Base-by-base conservation (phyloP, 441 rosid genomes). In the Rhodomyrtus psidioides region DNA sequence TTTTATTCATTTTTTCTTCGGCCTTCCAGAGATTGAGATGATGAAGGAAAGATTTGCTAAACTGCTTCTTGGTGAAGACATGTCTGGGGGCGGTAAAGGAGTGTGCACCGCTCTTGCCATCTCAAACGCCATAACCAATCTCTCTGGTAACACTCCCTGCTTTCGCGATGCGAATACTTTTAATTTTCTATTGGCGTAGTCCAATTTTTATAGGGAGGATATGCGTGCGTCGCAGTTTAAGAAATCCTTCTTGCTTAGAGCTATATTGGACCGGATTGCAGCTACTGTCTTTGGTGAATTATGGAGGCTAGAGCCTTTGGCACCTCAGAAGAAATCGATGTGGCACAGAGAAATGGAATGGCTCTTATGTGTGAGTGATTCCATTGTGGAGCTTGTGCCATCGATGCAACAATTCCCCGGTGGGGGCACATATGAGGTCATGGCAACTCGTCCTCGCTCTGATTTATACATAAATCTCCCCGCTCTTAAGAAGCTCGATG, bases 81-180 rank as follows among this genome's bases (percentile, higher is more conserved):
- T 97, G 99, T 97, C 99, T 19, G 99, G 99, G 19, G 98, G 99
- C 70, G 98, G 99, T 21, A 95, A 97, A 90, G 99, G 99, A 55
- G 99, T 95, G 58, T 97, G 98, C 85, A 96, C 96, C 51, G 99
- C 99, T 5, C 98, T 97, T 85, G 99, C 99, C 51, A 97, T 97
- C 90, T 97, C 97, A 44, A 97, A 96, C 89, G 98, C 99, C 84
- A 95, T 97, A 88, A 96, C 99, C 30, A 96, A 97, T 91, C 98
- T 96, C 87, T 96, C 99, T 84, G 99, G 99, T 94, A 54, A 86
- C 90, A 34, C n/a, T 70, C 49, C 79, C n/a, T 21, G 79, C 49
- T 2, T 24, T 34, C 30, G 5, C 14, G 76, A 65, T 34, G 46
- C 76, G n/a, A 34, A 21, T 34, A 23, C 79, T 1, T 34, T 70